Base-by-base conservation (phyloP, 768 basidiomycete genomes). In the Galerina sulciceps region DNA sequence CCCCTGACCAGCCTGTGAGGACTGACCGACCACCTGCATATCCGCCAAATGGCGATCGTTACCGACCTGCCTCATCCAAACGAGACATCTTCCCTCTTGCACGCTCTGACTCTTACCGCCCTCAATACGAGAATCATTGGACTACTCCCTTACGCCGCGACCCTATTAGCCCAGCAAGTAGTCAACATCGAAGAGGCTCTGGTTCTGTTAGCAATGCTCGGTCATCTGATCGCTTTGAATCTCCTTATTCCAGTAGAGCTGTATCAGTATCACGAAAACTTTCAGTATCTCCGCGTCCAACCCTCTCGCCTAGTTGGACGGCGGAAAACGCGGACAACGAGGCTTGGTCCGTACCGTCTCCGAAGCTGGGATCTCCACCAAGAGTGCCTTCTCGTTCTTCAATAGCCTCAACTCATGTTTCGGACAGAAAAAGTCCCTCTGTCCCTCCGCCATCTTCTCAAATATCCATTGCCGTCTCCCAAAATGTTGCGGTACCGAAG, bases 351-450 rank as follows among this genome's bases (percentile, higher is more conserved):
- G n/a, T 61, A 62, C 46, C 60, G 34, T 41, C 56, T 51, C 43
- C 55, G 20, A 64, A 62, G 60, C 48, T 53, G 17, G 61, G 58
- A 34, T 49, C 48, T 20, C 58, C 60, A 35, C 46, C 62, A 22
- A 61, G 81, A 63, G 82, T 82, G 40, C 72, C 74, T 37, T 86
- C 85, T 60, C 81, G 81, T 47, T 86, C 85, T 13, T 85, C 84
- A 43, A 81, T 81, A 62, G 81, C 80, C n/a, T 87, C 86, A 53
- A 76, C 80, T 23, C 76, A 75, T 41, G 73, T 68, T 52, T 83
- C 83, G 61, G 74, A 78, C 58, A 71, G 69, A 65, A 71, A 67
- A 55, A 70, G 72, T 44, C 65, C 71, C 10, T 20, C 26, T 38
- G 48, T 53, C 20, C 58, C 63, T 36, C 48, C 61, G 2, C 65